Evolutionary conservation across 495 filamentous ascomycete genomes (phyloP).

Genomic region (Hyaloscypha variabilis): DNA sequence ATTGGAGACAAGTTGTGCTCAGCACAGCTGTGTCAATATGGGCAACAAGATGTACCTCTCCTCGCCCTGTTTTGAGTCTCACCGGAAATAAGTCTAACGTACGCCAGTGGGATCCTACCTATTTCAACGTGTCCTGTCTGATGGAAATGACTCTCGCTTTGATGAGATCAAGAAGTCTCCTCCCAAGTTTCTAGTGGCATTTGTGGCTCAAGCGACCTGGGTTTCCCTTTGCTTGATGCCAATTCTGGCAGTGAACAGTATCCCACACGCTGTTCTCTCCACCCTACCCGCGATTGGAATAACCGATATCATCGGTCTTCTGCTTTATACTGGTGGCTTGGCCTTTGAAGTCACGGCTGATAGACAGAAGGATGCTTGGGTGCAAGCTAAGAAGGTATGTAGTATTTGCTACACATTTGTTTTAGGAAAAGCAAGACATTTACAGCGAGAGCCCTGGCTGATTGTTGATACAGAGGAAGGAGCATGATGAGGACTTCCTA

Average conservation of each 20-base stretch:
- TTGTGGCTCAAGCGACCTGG: slow-evolving; percentile 63
- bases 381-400: slow-evolving; percentile 51
- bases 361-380: slow-evolving; percentile 60
- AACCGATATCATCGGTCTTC: slow-evolving; percentile 55
- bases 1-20: slow-evolving; percentile 64
- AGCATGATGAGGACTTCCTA: slow-evolving; percentile 64
- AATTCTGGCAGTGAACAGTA: slow-evolving; percentile 58
- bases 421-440: too few species aligned
- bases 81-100: slow-evolving; percentile 6
- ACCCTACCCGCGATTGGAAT: slow-evolving; percentile 40
- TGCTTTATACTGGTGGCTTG: slow-evolving; percentile 58
- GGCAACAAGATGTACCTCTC: slow-evolving; percentile 52
- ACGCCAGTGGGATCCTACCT: slow-evolving; percentile 59
- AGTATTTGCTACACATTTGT: too few species aligned
- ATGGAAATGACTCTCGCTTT: slow-evolving; percentile 63
- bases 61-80: background rate
- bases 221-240: slow-evolving; percentile 64
- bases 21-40: slow-evolving; percentile 58
- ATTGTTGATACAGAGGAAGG: too few species aligned
- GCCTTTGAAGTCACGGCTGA: slow-evolving; percentile 62
- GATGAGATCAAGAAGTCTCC: slow-evolving; percentile 57
- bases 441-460: too few species aligned
- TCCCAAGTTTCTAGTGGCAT: slow-evolving; percentile 55
- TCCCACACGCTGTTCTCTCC: slow-evolving; percentile 51
- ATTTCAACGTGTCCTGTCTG: slow-evolving; percentile 53